A percentile compares a stretch with the other conserved stretches of the same genome.
Evolutionary conservation across 257 asterid species (phyloP).

Genomic region (Fraxinus quadrangulata): DNA sequence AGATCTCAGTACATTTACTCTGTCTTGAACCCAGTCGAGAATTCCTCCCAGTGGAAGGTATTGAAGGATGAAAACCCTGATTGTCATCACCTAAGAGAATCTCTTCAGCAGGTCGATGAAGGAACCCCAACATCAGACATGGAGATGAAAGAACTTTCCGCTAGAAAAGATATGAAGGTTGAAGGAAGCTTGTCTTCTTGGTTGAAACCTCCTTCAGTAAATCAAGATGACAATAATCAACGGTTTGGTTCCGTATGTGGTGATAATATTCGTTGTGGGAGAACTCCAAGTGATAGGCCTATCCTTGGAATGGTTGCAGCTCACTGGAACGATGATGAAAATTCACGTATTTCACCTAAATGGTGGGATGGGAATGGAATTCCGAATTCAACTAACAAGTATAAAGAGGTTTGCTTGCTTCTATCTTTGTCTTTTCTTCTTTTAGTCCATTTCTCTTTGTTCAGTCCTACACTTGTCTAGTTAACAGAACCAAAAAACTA

Average conservation of each 20-base stretch:
- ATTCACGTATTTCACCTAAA: conserved; percentile 56
- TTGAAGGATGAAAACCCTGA: conserved; percentile 42
- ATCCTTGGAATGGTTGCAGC: conserved; percentile 93
- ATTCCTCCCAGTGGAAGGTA: conserved; percentile 41
- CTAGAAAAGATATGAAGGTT: conserved; percentile 37
- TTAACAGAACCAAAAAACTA: background rate
- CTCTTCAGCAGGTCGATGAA: conserved; percentile 32
- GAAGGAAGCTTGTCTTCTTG: conserved; percentile 63
- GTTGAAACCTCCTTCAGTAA: conserved; percentile 50
- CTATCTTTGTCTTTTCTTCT: conserved; percentile 12
- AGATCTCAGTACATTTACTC: conserved; percentile 74
- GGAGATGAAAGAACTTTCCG: conserved; percentile 32
- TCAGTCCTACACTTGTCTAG: background rate
- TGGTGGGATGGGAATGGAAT: conserved; percentile 95
- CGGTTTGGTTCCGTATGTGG: background rate
- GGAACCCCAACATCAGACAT: conserved; percentile 28
- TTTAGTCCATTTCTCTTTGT: background rate
- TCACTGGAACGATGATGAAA: conserved; percentile 76
- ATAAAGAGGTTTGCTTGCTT: conserved; percentile 69
- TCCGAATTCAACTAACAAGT: conserved; percentile 91
- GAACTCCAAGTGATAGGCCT: conserved; percentile 74
- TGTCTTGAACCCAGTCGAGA: conserved; percentile 50
- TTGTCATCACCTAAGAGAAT: conserved; percentile 33
- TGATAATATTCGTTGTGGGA: conserved; percentile 30
- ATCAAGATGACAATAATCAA: conserved; percentile 22